Evolutionary conservation across 169 alveolate species (phyloP).

Genomic region (Plasmodium knowlesi): DNA sequence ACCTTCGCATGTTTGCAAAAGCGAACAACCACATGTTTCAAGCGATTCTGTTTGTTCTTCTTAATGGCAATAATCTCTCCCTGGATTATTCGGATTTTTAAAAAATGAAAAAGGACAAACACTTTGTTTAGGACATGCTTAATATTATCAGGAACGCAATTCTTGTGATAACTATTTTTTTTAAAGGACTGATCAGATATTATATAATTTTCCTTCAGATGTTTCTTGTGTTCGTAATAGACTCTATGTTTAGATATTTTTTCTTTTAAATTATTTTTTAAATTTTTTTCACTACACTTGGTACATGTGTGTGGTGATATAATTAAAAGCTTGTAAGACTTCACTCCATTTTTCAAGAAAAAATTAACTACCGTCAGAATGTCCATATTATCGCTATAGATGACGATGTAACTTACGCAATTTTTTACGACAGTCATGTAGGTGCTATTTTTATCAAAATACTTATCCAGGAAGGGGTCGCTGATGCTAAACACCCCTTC

Average conservation of each 20-base stretch:
- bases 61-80: constrained; percentile 57
- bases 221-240: constrained; percentile 12
- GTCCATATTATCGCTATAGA: constrained; percentile 49
- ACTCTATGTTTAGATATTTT: constrained; percentile 9
- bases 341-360: constrained; percentile 9
- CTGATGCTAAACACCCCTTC: constrained; percentile 62
- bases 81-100: constrained; percentile 46
- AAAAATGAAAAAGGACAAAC: constrained; percentile 35
- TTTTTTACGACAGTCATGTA: constrained; percentile 51
- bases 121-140: constrained; percentile 26
- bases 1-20: constrained; percentile 38
- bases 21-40: constrained; percentile 25
- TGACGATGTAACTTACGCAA: constrained; percentile 50
- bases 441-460: constrained; percentile 37
- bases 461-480: constrained; percentile 55
- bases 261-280: background rate
- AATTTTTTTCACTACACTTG: constrained; percentile 1
- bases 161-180: constrained; percentile 32
- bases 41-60: constrained; percentile 13
- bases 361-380: constrained; percentile 34
- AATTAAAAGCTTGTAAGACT: constrained; percentile 36
- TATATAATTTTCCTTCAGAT: constrained; percentile 37
- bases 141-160: constrained; percentile 18
- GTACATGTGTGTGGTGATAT: constrained; percentile 47
- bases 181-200: background rate